A percentile compares a stretch with the other conserved stretches of the same genome.
These are phyloP conservation scores for Mallotus japonicus DNA, from an alignment of 441 rosid species.

Conservation along the genomic window DNA sequence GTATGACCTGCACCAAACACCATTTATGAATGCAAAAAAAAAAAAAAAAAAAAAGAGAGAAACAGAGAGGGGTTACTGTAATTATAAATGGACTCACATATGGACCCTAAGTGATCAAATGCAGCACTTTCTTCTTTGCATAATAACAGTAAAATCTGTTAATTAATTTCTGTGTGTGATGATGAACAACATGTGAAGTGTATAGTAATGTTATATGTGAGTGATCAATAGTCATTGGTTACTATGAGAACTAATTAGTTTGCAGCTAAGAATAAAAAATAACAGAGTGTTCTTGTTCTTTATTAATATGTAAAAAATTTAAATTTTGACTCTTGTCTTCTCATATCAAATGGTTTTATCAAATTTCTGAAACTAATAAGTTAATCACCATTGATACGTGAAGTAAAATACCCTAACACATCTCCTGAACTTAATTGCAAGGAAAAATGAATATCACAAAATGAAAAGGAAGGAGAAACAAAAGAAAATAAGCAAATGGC, in stretches of 20 bases:
- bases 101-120: conserved; percentile 25
- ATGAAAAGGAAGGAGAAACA: not conserved
- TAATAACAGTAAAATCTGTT: not conserved
- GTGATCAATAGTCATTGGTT: no score
- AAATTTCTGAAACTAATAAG: conserved; percentile 10
- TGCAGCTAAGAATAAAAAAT: no score
- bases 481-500: not conserved
- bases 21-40: no score
- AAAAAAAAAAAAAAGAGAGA: no score
- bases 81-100: conserved; percentile 20
- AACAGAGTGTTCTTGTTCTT: no score
- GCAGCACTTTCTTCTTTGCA: conserved; percentile 27
- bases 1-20: conserved; percentile 26
- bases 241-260: no score
- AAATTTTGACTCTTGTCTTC: no score
- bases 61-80: not conserved
- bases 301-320: no score
- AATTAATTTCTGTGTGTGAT: no score
- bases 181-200: no score
- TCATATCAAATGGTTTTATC: not conserved
- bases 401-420: conserved; percentile 4
- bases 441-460: not conserved
- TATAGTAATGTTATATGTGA: no score
- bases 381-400: not conserved
- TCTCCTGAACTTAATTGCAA: no score